phyloP scores from a whole-genome alignment of 139 green algal genomes.

The Chlamydomonas sphaeroides region DNA sequence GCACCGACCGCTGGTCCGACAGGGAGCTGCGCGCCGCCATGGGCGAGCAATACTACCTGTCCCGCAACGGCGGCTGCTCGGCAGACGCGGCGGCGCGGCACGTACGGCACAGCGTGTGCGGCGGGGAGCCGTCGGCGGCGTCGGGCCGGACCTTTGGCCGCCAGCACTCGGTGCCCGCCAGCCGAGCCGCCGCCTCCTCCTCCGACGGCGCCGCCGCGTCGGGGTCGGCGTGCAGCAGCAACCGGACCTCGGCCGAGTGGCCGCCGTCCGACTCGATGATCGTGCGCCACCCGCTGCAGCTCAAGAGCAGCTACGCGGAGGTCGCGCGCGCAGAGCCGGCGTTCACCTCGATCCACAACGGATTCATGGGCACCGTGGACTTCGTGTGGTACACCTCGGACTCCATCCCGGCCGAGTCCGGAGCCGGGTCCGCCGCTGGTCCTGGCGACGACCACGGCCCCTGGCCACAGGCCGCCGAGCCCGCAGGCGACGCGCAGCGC shows the following conservation, averaged over 20 bases:
- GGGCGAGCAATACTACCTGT: slow-evolving; percentile 13
- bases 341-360: slow-evolving; percentile 76
- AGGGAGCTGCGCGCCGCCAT: slow-evolving; percentile 2
- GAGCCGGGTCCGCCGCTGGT: neutral
- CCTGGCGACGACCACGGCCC: neutral
- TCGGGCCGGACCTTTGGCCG: neutral
- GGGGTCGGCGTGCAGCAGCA: no score
- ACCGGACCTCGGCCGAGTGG: neutral
- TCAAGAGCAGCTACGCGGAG: slow-evolving; percentile 35
- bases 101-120: no score
- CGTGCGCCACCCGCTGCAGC: slow-evolving; percentile 8
- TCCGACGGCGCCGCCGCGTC: neutral
- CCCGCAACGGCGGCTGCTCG: no score
- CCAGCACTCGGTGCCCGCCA: neutral
- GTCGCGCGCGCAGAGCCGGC: slow-evolving; percentile 51
- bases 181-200: neutral
- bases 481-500: neutral
- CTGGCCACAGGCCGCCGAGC: neutral
- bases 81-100: no score
- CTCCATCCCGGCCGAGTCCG: no score
- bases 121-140: no score
- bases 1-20: slow-evolving; percentile 25
- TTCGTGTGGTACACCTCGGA: slow-evolving; percentile 75
- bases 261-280: neutral
- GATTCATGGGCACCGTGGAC: slow-evolving; percentile 80